A percentile compares a stretch with the other conserved stretches of the same genome.
Conservation (phyloP, 345 rosid species). For the Boechera stricta region DNA sequence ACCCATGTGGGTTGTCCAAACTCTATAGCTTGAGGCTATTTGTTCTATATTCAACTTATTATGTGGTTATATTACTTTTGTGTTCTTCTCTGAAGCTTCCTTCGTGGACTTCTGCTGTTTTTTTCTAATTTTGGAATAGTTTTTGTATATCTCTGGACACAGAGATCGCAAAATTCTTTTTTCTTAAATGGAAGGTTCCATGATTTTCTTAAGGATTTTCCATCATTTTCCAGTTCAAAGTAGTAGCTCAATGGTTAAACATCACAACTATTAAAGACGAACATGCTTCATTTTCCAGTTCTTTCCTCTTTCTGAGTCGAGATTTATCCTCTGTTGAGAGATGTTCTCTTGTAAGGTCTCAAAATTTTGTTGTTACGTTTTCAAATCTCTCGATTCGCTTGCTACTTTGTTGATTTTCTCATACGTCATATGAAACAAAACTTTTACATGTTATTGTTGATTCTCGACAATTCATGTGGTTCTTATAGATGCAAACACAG, state of each 20-base stretch:
- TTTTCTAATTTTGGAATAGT: constrained; percentile 42
- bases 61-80: constrained; percentile 33
- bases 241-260: constrained; percentile 15
- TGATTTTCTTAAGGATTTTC: constrained; percentile 40
- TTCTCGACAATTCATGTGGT: constrained; percentile 82
- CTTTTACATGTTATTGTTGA: constrained; percentile 75
- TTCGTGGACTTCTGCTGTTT: constrained; percentile 41
- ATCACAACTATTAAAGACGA: constrained; percentile 18
- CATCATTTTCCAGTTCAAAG: constrained; percentile 11
- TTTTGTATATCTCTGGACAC: constrained; percentile 26
- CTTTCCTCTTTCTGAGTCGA: constrained; percentile 14
- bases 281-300: constrained; percentile 2
- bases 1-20: constrained; percentile 48
- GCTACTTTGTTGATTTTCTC: constrained; percentile 22
- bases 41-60: constrained; percentile 34
- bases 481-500: constrained; percentile 64
- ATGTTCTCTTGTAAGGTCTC: constrained; percentile 4
- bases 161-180: constrained; percentile 34
- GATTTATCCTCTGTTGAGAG: neutral
- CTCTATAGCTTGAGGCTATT: constrained; percentile 40
- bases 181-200: constrained; percentile 66
- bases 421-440: constrained; percentile 32
- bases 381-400: constrained; percentile 8
- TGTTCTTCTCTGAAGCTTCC: constrained; percentile 52
- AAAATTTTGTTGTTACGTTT: neutral